Evolutionary conservation across 441 rosid genomes (phyloP), one percentile per base, ranked within the genome.

Genomic region (Eutrema salsugineum): DNA sequence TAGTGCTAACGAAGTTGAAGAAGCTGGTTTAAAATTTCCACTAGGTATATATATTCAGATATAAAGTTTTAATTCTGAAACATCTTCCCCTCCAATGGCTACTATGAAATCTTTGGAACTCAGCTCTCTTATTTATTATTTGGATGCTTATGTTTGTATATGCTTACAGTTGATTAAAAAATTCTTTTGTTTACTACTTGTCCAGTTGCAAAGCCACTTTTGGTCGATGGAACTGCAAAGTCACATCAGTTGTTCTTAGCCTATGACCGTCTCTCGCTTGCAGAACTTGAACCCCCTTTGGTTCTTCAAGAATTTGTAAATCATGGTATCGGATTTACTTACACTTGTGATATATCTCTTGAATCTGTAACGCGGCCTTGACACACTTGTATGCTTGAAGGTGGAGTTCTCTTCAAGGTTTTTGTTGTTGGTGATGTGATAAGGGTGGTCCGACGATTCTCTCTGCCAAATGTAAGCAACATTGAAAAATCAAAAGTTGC

Each of bases 21-120:
- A 81, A 76, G 97, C 97, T 63, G 98, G 97, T 47, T 77, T 90
- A 78, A 82, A 63, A 71, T 76, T 87, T 50, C 98, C 98, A 20
- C 75, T 93, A 22, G 98, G 98, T 93, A 80, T 66, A 81, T 39
- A 4, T 14, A 8, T 38, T 10, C 1, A 5, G 7, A 20, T 63
- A 20, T 19, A 12, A n/a, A 8, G 39, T 40, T 1, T 70, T 33
- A 7, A 33, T 17, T 51, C 49, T 38, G 10, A 36, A 46, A 28
- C 14, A 9, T 24, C 24, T 15, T 8, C 11, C 30, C 20, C 30
- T 6, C 19, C 27, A 43, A 17, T 7, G 39, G 27, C 36, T 27
- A n/a, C n/a, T 12, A 15, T 33, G 38, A 24, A 24, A 24, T 24
- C 4, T 24, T 24, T 24, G 27, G 27, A 4, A 24, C 27, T 24